These are phyloP conservation scores for Ustilago trichophora DNA, from an alignment of 1,284 basidiomycete genomes.

Conservation along the genomic window DNA sequence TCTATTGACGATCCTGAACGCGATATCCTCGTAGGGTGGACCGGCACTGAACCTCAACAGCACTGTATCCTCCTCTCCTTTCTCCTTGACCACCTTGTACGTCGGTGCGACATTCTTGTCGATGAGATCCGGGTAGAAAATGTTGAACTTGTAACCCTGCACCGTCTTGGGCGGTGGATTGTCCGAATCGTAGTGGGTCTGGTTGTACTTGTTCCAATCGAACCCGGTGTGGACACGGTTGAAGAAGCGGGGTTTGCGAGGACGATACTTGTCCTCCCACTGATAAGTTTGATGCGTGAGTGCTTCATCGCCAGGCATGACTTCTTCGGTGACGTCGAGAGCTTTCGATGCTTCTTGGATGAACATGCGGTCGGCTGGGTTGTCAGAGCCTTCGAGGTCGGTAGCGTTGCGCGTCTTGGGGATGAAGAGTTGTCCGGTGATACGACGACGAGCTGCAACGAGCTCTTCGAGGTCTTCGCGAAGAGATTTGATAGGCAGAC, in stretches of 20 bases:
- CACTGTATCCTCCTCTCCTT: slow-evolving; percentile 92
- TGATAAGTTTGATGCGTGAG: slow-evolving; percentile 78
- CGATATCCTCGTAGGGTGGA: slow-evolving; percentile 98
- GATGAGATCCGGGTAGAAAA: slow-evolving; percentile 94
- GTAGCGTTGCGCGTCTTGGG: slow-evolving; percentile 24
- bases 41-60: slow-evolving; percentile 93
- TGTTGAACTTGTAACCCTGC: slow-evolving; percentile 93
- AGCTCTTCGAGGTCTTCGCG: slow-evolving; percentile 41
- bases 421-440: slow-evolving; percentile 47
- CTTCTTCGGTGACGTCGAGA: slow-evolving; percentile 91
- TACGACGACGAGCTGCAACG: slow-evolving; percentile 42
- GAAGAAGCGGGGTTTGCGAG: slow-evolving; percentile 98
- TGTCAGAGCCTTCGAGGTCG: slow-evolving; percentile 6
- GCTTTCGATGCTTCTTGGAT: slow-evolving; percentile 74
- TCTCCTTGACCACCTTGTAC: slow-evolving; percentile 81
- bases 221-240: slow-evolving; percentile 99
- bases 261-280: slow-evolving; percentile 98
- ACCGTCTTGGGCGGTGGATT: slow-evolving; percentile 66
- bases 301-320: slow-evolving; percentile 89
- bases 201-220: slow-evolving; percentile 90
- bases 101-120: slow-evolving; percentile 96
- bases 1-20: slow-evolving; percentile 94
- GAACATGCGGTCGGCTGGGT: slow-evolving; percentile 48
- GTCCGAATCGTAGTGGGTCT: slow-evolving; percentile 65
- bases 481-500: slow-evolving; percentile 34